phyloP scores from a whole-genome alignment of 352 stramenopile genomes.

The Blastocystis sp. region DNA sequence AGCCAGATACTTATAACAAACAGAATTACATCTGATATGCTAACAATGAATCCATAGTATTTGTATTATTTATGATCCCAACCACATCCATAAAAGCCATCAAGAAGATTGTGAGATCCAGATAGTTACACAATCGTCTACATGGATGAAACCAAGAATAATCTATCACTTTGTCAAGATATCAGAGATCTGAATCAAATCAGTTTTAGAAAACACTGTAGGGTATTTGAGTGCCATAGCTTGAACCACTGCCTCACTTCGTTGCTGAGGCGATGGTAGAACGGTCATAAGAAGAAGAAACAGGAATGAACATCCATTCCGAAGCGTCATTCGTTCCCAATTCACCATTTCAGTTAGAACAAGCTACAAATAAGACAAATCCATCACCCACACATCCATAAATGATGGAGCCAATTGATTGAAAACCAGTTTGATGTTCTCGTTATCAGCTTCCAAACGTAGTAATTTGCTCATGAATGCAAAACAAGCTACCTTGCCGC shows the following conservation, averaged over 20 bases:
- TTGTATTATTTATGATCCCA: constrained; percentile 11
- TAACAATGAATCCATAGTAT: constrained; percentile 4
- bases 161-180: not conserved
- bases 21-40: constrained; percentile 7
- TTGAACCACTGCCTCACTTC: not conserved
- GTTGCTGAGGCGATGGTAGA: not conserved
- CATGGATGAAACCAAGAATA: not conserved
- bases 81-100: constrained; percentile 36
- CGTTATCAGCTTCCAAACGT: not conserved
- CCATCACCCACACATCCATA: not conserved
- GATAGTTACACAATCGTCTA: not conserved
- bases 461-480: not conserved
- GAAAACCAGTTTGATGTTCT: not conserved
- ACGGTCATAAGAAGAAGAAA: not conserved
- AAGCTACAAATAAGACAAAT: not conserved
- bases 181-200: not conserved
- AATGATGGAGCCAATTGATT: not conserved
- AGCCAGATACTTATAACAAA: not conserved
- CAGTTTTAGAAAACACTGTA: not conserved
- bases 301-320: not conserved
- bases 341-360: not conserved
- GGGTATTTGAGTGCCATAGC: not conserved
- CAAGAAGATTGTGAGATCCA: not conserved
- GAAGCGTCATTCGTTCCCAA: not conserved
- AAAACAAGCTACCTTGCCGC: constrained; percentile 11